These are phyloP conservation scores for Botrytis byssoidea DNA, from an alignment of 2,329 filamentous ascomycete species.

Conservation along the genomic window DNA sequence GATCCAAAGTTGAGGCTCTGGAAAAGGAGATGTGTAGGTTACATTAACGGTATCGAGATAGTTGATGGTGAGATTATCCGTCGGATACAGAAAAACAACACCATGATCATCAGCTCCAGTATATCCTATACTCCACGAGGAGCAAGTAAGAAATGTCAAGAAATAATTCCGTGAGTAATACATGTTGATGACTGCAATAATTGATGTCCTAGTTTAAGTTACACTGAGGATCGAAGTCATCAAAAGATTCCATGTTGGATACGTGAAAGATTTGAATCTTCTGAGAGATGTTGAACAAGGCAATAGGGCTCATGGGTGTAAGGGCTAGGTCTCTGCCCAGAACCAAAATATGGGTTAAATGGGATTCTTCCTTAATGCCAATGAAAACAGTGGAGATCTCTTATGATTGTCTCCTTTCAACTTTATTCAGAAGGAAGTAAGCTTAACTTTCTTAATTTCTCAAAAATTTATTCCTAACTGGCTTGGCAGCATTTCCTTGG, in stretches of 20 bases:
- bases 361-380: slow-evolving; percentile 3
- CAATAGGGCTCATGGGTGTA: background rate
- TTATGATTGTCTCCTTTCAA: background rate
- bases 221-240: background rate
- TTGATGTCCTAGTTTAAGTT: background rate
- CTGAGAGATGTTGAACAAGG: background rate
- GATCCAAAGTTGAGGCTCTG: slow-evolving; percentile 25
- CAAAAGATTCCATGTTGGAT: slow-evolving; percentile 5
- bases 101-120: slow-evolving; percentile 24
- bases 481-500: background rate
- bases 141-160: slow-evolving; percentile 1
- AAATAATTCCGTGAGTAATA: background rate
- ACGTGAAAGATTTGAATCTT: slow-evolving; percentile 10
- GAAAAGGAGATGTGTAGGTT: slow-evolving; percentile 28
- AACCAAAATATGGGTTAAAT: background rate
- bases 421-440: background rate
- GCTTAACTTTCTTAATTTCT: background rate
- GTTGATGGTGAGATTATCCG: slow-evolving; percentile 24
- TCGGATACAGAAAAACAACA: slow-evolving; percentile 28
- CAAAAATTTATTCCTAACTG: background rate
- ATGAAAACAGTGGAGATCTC: slow-evolving; percentile 11
- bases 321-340: background rate
- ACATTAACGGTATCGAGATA: slow-evolving; percentile 31
- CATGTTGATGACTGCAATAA: background rate
- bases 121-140: slow-evolving; percentile 11